Conservation (phyloP, 1,139 yeast species). For the Diutina scorzettiae region DNA sequence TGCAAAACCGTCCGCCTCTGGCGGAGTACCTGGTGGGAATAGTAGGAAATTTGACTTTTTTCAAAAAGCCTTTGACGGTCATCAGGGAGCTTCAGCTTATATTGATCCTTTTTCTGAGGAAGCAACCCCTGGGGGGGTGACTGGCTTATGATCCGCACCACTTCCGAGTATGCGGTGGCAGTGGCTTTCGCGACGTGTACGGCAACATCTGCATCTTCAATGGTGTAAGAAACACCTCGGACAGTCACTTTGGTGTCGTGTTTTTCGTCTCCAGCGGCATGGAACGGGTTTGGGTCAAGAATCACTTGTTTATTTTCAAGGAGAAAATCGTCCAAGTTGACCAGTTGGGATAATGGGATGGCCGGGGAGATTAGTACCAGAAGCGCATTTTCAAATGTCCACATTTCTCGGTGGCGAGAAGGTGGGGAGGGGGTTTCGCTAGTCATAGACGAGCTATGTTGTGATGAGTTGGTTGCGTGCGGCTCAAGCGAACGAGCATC, state of each 20-base stretch:
- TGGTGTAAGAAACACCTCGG: constrained; percentile 28
- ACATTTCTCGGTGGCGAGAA: constrained; percentile 6
- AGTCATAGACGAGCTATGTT: too few species aligned
- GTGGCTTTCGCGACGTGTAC: constrained; percentile 23
- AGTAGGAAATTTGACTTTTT: constrained; percentile 18
- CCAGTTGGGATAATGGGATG: constrained; percentile 16
- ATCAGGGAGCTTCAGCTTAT: constrained; percentile 25
- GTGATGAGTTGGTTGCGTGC: constrained; percentile 1
- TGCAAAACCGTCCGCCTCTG: constrained; percentile 36
- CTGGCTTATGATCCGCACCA: constrained; percentile 34
- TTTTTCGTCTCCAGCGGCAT: constrained; percentile 7
- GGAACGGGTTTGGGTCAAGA: constrained; percentile 26
- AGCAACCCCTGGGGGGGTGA: constrained; percentile 18
- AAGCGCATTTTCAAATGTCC: constrained; percentile 12
- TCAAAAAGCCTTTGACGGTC: constrained; percentile 22
- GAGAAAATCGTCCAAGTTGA: constrained; percentile 36
- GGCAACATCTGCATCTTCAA: constrained; percentile 25
- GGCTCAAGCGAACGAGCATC: too few species aligned
- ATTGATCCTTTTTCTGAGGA: constrained; percentile 18
- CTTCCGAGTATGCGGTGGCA: constrained; percentile 27
- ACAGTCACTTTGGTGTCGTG: constrained; percentile 17
- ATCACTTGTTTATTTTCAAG: constrained; percentile 19
- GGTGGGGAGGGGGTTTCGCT: background rate
- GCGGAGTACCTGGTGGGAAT: constrained; percentile 25
- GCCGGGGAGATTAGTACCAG: constrained; percentile 8